Conservation (phyloP, 148 eudicot species). For the Rheum nobile region DNA sequence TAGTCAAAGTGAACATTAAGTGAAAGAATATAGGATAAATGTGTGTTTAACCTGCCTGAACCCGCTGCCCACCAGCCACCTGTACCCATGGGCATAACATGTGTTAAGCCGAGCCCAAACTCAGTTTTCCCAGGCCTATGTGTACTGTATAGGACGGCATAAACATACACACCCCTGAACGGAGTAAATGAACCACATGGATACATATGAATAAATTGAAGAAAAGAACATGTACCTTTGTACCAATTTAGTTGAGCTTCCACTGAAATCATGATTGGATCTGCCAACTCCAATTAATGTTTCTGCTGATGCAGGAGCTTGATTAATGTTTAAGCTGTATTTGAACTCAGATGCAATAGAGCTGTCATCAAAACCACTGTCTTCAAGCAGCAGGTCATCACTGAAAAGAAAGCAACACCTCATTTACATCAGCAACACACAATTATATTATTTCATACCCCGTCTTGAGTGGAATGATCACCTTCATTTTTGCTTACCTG, state of each 20-base stretch:
- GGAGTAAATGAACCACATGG: not conserved
- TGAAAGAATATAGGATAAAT: no score
- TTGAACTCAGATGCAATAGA: constrained; percentile 41
- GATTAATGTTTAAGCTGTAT: constrained; percentile 41
- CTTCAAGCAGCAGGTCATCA: constrained; percentile 83
- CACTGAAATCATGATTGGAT: constrained; percentile 21
- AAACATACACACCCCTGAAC: no score
- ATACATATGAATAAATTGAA: not conserved
- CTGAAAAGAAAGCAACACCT: constrained; percentile 24
- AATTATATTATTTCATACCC: not conserved
- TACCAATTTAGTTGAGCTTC: constrained; percentile 19
- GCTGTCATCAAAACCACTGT: constrained; percentile 47
- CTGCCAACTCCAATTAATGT: constrained; percentile 36
- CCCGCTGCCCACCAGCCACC: no score
- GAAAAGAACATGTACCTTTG: constrained; percentile 36
- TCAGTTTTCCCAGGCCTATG: no score
- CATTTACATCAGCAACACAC: not conserved
- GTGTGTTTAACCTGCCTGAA: no score
- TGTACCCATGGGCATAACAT: no score
- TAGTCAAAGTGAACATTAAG: no score
- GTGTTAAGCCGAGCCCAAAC: no score
- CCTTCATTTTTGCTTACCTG: constrained; percentile 34
- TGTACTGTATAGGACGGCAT: no score
- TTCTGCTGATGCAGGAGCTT: constrained; percentile 26
- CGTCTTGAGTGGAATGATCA: not conserved